Conservation (phyloP, 1,284 basidiomycete genomes). For the Irpex sp. region DNA sequence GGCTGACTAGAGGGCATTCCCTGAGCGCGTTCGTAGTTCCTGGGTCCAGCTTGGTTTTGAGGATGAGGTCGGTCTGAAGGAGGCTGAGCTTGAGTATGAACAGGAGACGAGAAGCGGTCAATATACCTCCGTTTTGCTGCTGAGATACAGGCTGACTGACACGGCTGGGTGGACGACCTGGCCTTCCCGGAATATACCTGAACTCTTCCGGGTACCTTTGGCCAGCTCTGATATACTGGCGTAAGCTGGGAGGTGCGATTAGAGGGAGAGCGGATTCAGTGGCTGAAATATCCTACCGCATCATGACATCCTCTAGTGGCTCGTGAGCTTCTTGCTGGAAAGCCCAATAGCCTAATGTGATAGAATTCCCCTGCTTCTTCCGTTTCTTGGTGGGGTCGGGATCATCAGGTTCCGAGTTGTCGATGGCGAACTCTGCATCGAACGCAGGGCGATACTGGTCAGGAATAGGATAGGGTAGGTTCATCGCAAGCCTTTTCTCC, state of each 20-base stretch:
- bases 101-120: conserved; percentile 23
- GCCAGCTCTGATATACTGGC: conserved; percentile 60
- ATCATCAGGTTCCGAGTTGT: conserved; percentile 14
- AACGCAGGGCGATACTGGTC: conserved; percentile 19
- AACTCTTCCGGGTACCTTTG: conserved; percentile 66
- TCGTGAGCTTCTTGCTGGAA: conserved; percentile 69
- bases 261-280: conserved; percentile 3
- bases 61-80: neutral
- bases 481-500: conserved; percentile 42
- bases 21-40: neutral
- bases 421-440: conserved; percentile 24
- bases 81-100: conserved; percentile 17
- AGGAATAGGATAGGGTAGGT: conserved; percentile 27
- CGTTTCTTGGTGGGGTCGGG: conserved; percentile 29
- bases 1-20: neutral
- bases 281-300: conserved; percentile 38
- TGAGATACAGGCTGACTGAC: neutral
- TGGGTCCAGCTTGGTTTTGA: neutral
- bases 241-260: conserved; percentile 40
- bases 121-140: neutral
- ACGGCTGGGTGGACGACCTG: conserved; percentile 51
- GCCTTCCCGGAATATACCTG: conserved; percentile 56
- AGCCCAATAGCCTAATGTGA: conserved; percentile 79
- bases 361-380: conserved; percentile 44
- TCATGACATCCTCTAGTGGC: conserved; percentile 64